Evolutionary conservation across 495 filamentous ascomycete genomes (phyloP).

Genomic region (Melanomma pulvis-pyrius): DNA sequence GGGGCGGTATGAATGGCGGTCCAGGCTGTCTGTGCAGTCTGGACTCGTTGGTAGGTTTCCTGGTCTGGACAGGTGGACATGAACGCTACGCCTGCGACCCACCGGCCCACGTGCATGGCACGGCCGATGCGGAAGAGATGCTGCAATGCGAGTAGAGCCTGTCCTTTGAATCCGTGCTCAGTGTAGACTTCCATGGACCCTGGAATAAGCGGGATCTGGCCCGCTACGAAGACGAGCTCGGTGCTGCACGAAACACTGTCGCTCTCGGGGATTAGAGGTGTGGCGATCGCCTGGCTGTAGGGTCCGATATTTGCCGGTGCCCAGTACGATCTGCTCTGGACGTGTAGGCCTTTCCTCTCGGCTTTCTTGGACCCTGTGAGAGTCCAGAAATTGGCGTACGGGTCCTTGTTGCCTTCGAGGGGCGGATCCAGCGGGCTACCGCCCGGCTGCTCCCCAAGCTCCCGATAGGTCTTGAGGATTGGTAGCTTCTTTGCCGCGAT

Average conservation of each 20-base stretch:
- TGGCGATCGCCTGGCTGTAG: constrained; percentile 85
- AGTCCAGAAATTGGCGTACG: not conserved
- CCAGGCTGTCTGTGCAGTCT: constrained; percentile 57
- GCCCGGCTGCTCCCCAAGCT: too few species aligned
- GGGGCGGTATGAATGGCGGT: constrained; percentile 49
- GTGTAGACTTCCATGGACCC: constrained; percentile 67
- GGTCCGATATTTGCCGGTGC: constrained; percentile 97
- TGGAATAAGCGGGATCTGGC: constrained; percentile 89
- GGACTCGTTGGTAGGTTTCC: constrained; percentile 41
- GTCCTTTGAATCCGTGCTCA: constrained; percentile 27
- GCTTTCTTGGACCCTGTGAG: constrained; percentile 37
- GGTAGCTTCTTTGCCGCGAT: constrained; percentile 5
- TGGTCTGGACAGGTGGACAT: constrained; percentile 45
- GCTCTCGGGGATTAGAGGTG: constrained; percentile 48
- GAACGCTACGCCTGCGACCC: constrained; percentile 73
- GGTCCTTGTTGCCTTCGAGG: too few species aligned
- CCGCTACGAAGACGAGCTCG: constrained; percentile 67
- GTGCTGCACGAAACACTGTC: constrained; percentile 34
- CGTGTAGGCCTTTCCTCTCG: constrained; percentile 67
- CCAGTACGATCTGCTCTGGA: constrained; percentile 95
- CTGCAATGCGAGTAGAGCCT: constrained; percentile 73
- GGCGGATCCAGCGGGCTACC: too few species aligned
- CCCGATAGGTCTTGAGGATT: too few species aligned
- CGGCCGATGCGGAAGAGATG: constrained; percentile 85
- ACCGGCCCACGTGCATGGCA: constrained; percentile 71